Evolutionary conservation across 768 basidiomycete species (phyloP).

Genomic region (Phlebiopsis gigantea): DNA sequence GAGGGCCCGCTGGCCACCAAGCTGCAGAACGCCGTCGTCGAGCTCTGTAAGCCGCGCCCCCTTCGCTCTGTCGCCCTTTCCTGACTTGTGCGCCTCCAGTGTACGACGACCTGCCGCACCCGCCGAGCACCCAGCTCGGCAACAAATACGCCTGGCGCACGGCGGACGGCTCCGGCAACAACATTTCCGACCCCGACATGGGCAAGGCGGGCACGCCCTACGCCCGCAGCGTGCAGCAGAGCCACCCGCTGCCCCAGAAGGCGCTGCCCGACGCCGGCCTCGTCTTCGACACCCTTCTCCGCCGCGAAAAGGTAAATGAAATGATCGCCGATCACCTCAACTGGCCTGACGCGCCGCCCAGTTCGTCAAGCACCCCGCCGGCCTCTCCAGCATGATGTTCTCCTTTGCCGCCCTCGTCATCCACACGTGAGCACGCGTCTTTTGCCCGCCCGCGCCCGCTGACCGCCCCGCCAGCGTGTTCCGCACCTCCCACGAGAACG

Average conservation of each 20-base stretch:
- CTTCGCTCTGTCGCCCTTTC: background rate
- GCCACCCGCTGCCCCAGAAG: conserved; percentile 55
- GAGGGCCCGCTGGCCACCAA: conserved; percentile 38
- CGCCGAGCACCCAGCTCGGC: conserved; percentile 65
- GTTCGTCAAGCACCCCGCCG: conserved; percentile 75
- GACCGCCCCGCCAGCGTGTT: conserved; percentile 51
- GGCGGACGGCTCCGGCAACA: conserved; percentile 79
- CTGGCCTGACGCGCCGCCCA: conserved; percentile 23
- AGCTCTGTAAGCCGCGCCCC: conserved; percentile 43
- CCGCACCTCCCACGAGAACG: conserved; percentile 66
- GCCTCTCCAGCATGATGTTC: conserved; percentile 77
- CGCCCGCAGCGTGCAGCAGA: conserved; percentile 76
- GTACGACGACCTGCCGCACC: conserved; percentile 80
- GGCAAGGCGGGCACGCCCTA: conserved; percentile 79
- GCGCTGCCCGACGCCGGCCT: conserved; percentile 76
- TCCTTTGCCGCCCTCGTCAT: conserved; percentile 79
- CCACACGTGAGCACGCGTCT: conserved; percentile 44
- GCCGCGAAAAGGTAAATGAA: conserved; percentile 52
- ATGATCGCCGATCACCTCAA: background rate
- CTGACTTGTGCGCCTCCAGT: conserved; percentile 36
- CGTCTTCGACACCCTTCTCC: conserved; percentile 75
- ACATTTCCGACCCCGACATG: conserved; percentile 59
- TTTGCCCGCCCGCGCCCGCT: background rate
- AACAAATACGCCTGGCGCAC: conserved; percentile 58
- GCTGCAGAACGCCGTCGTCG: conserved; percentile 34